These are phyloP conservation scores for Phytophthora hibernalis DNA, from an alignment of 352 stramenopile species.

Conservation along the genomic window DNA sequence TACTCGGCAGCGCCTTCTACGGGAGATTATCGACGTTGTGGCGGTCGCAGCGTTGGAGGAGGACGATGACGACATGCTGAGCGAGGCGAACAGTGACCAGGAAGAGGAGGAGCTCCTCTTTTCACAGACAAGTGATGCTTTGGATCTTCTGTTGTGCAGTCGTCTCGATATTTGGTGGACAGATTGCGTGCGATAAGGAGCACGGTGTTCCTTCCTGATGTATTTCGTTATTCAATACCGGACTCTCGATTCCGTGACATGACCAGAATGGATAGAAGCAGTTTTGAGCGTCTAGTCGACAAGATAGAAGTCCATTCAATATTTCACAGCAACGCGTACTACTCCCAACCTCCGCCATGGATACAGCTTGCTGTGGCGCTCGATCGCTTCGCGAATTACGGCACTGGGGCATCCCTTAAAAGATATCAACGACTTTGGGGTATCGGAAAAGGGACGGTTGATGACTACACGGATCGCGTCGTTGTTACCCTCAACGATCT, in stretches of 20 bases:
- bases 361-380: slow-evolving; percentile 2
- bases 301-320: not conserved
- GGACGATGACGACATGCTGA: not conserved
- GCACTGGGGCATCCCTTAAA: not conserved
- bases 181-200: slow-evolving; percentile 1
- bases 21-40: not conserved
- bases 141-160: slow-evolving; percentile 3
- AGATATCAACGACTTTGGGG: slow-evolving; percentile 4
- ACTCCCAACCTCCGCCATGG: not conserved
- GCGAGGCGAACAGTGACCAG: not conserved
- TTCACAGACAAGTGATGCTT: not conserved
- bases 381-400: slow-evolving; percentile 4
- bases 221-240: not conserved
- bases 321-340: slow-evolving; percentile 2
- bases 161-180: slow-evolving; percentile 3
- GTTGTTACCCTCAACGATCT: not conserved
- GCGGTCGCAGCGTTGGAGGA: not conserved
- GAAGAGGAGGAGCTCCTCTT: not conserved
- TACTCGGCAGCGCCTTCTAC: slow-evolving; percentile 1
- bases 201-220: not conserved
- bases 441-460: not conserved
- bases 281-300: not conserved
- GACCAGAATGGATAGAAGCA: not conserved
- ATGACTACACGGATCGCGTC: not conserved
- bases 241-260: not conserved